A percentile compares a stretch with the other conserved stretches of the same genome.
Evolutionary conservation across 768 basidiomycete genomes (phyloP).

Genomic region (Lactifluus volemus): DNA sequence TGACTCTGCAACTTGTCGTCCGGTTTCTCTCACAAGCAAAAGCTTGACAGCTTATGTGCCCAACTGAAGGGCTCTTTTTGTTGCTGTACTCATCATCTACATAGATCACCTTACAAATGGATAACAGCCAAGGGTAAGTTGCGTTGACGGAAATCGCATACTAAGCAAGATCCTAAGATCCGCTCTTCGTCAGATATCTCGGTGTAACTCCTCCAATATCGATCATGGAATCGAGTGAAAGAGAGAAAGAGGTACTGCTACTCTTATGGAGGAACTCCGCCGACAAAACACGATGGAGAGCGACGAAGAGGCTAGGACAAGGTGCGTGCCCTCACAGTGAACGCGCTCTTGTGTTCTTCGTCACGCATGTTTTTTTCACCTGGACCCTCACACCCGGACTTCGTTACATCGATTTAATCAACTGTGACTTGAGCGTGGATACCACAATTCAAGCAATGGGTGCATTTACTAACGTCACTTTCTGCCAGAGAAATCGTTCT

Average conservation of each 20-base stretch:
- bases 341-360: background rate
- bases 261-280: conserved; percentile 86
- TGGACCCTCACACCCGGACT: background rate
- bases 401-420: background rate
- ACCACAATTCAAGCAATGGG: conserved; percentile 4
- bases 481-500: conserved; percentile 79
- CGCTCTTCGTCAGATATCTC: conserved; percentile 43
- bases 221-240: conserved; percentile 57
- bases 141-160: background rate
- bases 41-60: background rate
- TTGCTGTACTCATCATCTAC: background rate
- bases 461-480: conserved; percentile 11
- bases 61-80: background rate
- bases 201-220: conserved; percentile 87
- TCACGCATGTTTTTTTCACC: background rate
- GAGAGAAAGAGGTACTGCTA: conserved; percentile 78
- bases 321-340: conserved; percentile 38
- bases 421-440: background rate
- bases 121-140: conserved; percentile 14
- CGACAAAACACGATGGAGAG: conserved; percentile 83
- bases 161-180: background rate
- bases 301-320: conserved; percentile 77
- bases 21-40: background rate
- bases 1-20: background rate
- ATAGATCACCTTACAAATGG: conserved; percentile 6